phyloP scores from a whole-genome alignment of 768 basidiomycete genomes.

The Dentipellis fragilis region DNA sequence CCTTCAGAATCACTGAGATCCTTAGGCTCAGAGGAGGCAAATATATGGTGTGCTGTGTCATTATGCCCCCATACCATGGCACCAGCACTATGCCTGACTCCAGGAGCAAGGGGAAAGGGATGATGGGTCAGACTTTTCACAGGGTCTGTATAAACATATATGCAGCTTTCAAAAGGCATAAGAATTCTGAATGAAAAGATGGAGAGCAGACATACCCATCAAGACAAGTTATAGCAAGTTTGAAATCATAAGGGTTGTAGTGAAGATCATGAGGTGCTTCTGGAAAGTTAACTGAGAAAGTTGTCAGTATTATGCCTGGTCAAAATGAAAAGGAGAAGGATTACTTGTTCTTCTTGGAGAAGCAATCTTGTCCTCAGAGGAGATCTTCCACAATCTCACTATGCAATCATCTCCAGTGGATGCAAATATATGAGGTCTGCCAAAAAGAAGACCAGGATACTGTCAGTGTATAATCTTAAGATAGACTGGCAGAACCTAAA shows the following conservation, averaged over 20 bases:
- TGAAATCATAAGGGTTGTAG: background rate
- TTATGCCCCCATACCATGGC: background rate
- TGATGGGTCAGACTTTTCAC: background rate
- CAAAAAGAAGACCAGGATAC: background rate
- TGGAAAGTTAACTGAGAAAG: slow-evolving; percentile 6
- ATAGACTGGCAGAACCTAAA: background rate
- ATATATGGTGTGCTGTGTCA: slow-evolving; percentile 3
- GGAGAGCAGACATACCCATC: slow-evolving; percentile 7
- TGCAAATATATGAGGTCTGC: slow-evolving; percentile 6
- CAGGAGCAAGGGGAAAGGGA: background rate
- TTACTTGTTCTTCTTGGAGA: background rate
- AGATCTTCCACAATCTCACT: slow-evolving; percentile 8
- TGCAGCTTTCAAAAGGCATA: background rate
- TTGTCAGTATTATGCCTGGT: background rate
- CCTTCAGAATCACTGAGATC: slow-evolving; percentile 2
- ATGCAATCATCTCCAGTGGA: slow-evolving; percentile 9
- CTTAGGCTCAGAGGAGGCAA: slow-evolving; percentile 13
- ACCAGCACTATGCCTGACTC: slow-evolving; percentile 8
- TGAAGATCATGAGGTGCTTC: slow-evolving; percentile 5
- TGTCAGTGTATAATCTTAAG: too few species aligned
- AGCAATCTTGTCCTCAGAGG: background rate
- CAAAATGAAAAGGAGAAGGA: background rate
- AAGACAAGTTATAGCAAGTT: background rate
- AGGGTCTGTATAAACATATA: background rate
- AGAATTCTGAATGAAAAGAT: background rate